phyloP scores from a whole-genome alignment of 225 moss, liverwort and hornwort species.

The Marchantia polymorpha region DNA sequence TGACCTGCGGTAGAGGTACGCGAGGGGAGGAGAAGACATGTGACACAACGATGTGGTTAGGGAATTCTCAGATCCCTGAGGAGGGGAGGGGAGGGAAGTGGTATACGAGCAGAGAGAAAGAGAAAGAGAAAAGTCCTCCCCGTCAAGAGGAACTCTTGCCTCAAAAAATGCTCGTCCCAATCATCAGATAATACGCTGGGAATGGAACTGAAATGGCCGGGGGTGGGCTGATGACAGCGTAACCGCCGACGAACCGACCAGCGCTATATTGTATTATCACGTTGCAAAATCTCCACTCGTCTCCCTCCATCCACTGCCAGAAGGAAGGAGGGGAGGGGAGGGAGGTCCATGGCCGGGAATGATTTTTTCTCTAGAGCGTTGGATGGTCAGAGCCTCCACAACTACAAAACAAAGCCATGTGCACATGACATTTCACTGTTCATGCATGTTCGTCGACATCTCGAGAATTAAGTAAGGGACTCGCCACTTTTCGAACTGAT shows the following conservation, averaged over 20 bases:
- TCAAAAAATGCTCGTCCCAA: background rate
- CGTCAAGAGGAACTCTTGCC: background rate
- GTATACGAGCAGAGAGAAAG: no score
- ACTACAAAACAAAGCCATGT: slow-evolving; percentile 11
- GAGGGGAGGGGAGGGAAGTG: no score
- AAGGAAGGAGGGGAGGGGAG: no score
- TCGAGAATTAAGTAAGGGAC: background rate
- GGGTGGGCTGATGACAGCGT: background rate
- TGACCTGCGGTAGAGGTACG: background rate
- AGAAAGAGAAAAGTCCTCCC: background rate
- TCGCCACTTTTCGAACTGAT: background rate
- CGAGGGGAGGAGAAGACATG: background rate
- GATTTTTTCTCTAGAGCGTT: background rate
- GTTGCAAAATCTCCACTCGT: background rate
- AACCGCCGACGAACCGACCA: slow-evolving; percentile 4
- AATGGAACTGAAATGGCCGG: background rate
- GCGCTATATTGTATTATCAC: background rate
- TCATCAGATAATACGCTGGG: background rate
- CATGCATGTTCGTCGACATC: background rate
- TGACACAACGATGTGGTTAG: no score
- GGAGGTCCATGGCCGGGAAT: background rate
- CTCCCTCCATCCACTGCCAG: background rate
- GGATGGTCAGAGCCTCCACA: slow-evolving; percentile 8
- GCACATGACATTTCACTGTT: slow-evolving; percentile 8
- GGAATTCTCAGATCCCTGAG: no score